These are phyloP conservation scores for Kwoniella dejecticola DNA, from an alignment of 768 basidiomycete genomes.

Conservation along the genomic window DNA sequence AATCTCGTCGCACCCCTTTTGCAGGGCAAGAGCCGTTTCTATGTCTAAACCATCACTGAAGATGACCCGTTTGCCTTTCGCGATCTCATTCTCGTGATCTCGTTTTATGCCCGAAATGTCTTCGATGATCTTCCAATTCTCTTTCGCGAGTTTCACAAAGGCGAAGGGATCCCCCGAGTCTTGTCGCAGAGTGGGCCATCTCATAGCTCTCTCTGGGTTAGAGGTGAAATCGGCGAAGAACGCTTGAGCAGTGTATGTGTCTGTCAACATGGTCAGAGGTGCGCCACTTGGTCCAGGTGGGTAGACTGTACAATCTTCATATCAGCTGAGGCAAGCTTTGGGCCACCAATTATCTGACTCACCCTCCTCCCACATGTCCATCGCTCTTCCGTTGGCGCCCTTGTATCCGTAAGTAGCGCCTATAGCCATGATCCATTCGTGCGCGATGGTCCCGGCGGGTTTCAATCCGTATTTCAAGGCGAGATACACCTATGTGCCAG, in stretches of 20 bases:
- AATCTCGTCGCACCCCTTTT: slow-evolving; percentile 70
- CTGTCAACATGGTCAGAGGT: slow-evolving; percentile 77
- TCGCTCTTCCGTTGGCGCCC: slow-evolving; percentile 68
- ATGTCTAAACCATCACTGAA: slow-evolving; percentile 81
- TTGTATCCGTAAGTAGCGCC: slow-evolving; percentile 84
- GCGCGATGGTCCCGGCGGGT: slow-evolving; percentile 66
- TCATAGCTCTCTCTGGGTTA: slow-evolving; percentile 63
- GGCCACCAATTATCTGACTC: slow-evolving; percentile 45
- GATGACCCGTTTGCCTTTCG: slow-evolving; percentile 68
- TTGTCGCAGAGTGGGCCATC: slow-evolving; percentile 84
- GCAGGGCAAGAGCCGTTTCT: slow-evolving; percentile 69
- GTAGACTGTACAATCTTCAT: slow-evolving; percentile 44
- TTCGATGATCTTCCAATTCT: slow-evolving; percentile 70
- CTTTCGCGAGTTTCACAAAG: slow-evolving; percentile 75
- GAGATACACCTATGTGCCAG: slow-evolving; percentile 72
- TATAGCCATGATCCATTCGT: slow-evolving; percentile 61
- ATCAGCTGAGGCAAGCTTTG: slow-evolving; percentile 11
- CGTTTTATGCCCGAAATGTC: slow-evolving; percentile 17
- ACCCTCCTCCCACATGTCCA: slow-evolving; percentile 84
- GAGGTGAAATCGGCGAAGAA: slow-evolving; percentile 70
- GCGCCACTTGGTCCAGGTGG: slow-evolving; percentile 53
- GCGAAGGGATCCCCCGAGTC: slow-evolving; percentile 87
- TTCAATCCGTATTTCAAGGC: slow-evolving; percentile 70
- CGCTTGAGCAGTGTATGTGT: slow-evolving; percentile 85
- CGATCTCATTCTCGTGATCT: slow-evolving; percentile 31